Evolutionary conservation across 495 filamentous ascomycete species (phyloP).

Genomic region (Penicillium chermesinum): DNA sequence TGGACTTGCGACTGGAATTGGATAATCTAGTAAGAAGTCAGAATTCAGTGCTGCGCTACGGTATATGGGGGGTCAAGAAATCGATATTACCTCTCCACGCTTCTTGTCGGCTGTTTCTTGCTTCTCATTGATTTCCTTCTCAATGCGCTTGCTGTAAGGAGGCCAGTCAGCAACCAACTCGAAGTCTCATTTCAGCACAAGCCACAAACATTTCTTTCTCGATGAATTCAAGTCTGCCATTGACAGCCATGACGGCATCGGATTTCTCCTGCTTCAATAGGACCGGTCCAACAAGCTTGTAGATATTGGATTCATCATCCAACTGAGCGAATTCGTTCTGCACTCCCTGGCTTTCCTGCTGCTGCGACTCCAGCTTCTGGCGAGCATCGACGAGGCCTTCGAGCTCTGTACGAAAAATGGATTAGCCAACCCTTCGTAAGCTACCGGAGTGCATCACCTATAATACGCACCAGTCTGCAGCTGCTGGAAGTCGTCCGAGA

Average conservation of each 20-base stretch:
- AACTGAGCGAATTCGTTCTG: constrained; percentile 85
- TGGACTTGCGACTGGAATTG: constrained; percentile 42
- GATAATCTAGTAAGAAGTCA: constrained; percentile 35
- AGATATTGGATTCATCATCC: constrained; percentile 78
- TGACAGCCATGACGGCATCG: constrained; percentile 85
- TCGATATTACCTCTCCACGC: constrained; percentile 56
- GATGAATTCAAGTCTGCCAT: constrained; percentile 86
- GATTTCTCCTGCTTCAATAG: constrained; percentile 87
- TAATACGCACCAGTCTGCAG: constrained; percentile 66
- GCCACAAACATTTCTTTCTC: constrained; percentile 79
- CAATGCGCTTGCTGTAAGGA: constrained; percentile 69
- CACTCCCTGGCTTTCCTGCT: constrained; percentile 85
- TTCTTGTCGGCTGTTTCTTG: constrained; percentile 79
- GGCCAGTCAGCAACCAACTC: constrained; percentile 9
- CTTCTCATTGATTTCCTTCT: constrained; percentile 70
- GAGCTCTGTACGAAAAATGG: constrained; percentile 54
- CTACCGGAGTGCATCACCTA: neutral
- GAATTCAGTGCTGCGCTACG: too few relatives aligned
- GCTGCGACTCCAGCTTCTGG: constrained; percentile 90
- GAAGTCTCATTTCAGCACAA: neutral
- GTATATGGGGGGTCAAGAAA: neutral
- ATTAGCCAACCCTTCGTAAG: constrained; percentile 5
- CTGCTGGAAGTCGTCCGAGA: constrained; percentile 83
- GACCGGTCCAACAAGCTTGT: constrained; percentile 90
- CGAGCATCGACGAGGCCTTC: constrained; percentile 69